These are phyloP conservation scores for Colletotrichum gloeosporioides DNA, from an alignment of 2,329 filamentous ascomycete genomes.

Conservation along the genomic window DNA sequence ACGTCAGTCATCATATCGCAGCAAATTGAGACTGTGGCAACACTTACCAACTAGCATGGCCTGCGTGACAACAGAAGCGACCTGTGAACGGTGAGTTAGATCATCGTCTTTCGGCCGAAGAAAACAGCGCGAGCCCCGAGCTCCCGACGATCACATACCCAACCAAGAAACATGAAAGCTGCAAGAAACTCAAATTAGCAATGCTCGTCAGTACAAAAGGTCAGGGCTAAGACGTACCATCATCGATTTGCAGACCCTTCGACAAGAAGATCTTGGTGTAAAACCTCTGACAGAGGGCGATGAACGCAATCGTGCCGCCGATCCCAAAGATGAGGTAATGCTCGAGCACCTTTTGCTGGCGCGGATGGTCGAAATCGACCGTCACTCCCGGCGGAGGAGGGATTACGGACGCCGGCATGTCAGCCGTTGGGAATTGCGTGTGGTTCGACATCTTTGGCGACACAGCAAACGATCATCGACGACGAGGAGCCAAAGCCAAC, in stretches of 20 bases:
- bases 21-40: too few relatives aligned
- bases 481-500: not conserved
- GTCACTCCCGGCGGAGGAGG: not conserved
- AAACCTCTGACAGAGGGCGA: slow-evolving; percentile 24
- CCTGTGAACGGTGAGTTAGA: not conserved
- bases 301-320: slow-evolving; percentile 19
- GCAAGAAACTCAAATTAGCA: not conserved
- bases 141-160: slow-evolving; percentile 5
- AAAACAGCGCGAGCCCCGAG: not conserved
- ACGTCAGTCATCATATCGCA: not conserved
- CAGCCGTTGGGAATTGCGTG: not conserved
- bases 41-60: slow-evolving; percentile 13
- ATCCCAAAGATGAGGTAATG: slow-evolving; percentile 27
- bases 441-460: not conserved
- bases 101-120: not conserved
- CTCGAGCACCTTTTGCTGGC: slow-evolving; percentile 21
- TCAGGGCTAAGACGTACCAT: slow-evolving; percentile 5
- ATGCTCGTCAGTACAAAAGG: not conserved
- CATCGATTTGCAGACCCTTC: slow-evolving; percentile 26
- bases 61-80: slow-evolving; percentile 17
- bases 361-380: slow-evolving; percentile 21
- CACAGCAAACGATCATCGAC: not conserved
- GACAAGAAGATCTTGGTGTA: slow-evolving; percentile 33
- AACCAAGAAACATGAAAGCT: slow-evolving; percentile 25
- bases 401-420: not conserved